A percentile compares a stretch with the other conserved stretches of the same genome.
Evolutionary conservation across 495 filamentous ascomycete species (phyloP).

Genomic region (Acidiella bohemica): DNA sequence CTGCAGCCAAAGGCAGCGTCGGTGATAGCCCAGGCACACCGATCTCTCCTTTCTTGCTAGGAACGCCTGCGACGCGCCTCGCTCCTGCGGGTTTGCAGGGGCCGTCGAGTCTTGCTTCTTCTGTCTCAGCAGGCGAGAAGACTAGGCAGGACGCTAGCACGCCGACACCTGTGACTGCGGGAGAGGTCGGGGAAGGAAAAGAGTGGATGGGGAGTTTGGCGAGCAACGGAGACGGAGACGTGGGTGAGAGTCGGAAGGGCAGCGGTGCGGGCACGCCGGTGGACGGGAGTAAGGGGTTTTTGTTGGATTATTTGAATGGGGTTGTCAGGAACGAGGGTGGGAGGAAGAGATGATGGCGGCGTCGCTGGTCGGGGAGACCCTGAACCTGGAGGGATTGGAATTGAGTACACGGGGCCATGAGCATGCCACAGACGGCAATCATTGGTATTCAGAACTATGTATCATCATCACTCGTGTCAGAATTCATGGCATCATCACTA

Average conservation of each 20-base stretch:
- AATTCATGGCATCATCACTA: not conserved
- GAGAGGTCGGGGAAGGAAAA: conserved; percentile 4
- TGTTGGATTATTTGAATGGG: conserved; percentile 60
- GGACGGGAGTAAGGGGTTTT: conserved; percentile 55
- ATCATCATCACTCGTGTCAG: too few relatives aligned
- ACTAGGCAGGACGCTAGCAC: not conserved
- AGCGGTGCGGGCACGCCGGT: conserved; percentile 40
- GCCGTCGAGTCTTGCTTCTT: not conserved
- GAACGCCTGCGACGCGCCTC: conserved; percentile 7
- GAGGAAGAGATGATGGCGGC: too few relatives aligned
- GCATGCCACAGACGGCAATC: too few relatives aligned
- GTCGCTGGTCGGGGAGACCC: too few relatives aligned
- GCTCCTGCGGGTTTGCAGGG: not conserved
- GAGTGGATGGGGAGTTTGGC: not conserved
- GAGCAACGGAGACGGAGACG: not conserved
- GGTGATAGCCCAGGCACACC: conserved; percentile 13
- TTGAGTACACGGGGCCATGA: too few relatives aligned
- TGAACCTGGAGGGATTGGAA: too few relatives aligned
- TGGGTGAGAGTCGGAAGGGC: conserved; percentile 27
- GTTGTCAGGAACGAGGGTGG: conserved; percentile 33
- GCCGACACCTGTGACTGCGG: not conserved
- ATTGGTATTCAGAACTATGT: not conserved
- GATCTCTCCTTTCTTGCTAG: conserved; percentile 19
- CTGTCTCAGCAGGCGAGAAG: not conserved
- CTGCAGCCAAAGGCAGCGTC: not conserved